phyloP scores from a whole-genome alignment of 345 rosid species.

The Acer yangbiense region DNA sequence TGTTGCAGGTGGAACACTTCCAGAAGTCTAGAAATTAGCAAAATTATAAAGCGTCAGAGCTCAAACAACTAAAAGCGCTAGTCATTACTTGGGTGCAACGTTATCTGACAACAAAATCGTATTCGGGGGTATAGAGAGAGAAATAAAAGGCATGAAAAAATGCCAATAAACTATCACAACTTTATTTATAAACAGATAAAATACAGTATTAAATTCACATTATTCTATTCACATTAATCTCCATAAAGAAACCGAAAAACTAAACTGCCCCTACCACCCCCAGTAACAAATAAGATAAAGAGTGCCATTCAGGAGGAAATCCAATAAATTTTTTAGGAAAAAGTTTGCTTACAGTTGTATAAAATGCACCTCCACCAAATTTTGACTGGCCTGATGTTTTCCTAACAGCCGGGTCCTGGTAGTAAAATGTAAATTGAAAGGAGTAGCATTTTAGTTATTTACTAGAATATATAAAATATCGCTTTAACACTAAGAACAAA shows the following conservation, averaged over 20 bases:
- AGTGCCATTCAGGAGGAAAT: background rate
- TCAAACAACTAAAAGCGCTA: background rate
- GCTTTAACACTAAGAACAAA: background rate
- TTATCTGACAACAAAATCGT: background rate
- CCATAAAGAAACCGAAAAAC: background rate
- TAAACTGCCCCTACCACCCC: background rate
- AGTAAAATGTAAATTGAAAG: conserved; percentile 6
- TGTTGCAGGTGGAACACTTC: conserved; percentile 62
- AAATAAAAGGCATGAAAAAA: background rate
- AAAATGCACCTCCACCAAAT: conserved; percentile 54
- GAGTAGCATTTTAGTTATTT: background rate
- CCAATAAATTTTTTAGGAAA: conserved; percentile 10
- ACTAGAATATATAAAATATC: background rate
- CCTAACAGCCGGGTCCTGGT: conserved; percentile 53
- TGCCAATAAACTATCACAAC: background rate
- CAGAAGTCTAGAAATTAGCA: conserved; percentile 48
- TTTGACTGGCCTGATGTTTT: conserved; percentile 46
- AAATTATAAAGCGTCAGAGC: background rate
- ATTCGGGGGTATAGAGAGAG: background rate
- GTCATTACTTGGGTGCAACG: no score
- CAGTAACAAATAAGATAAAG: background rate
- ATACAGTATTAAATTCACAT: background rate
- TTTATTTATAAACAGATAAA: background rate
- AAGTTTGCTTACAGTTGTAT: conserved; percentile 45
- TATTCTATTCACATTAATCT: background rate